Evolutionary conservation across 768 basidiomycete genomes (phyloP), one percentile per base, ranked within the genome.

Genomic region (Ramaria sp.): DNA sequence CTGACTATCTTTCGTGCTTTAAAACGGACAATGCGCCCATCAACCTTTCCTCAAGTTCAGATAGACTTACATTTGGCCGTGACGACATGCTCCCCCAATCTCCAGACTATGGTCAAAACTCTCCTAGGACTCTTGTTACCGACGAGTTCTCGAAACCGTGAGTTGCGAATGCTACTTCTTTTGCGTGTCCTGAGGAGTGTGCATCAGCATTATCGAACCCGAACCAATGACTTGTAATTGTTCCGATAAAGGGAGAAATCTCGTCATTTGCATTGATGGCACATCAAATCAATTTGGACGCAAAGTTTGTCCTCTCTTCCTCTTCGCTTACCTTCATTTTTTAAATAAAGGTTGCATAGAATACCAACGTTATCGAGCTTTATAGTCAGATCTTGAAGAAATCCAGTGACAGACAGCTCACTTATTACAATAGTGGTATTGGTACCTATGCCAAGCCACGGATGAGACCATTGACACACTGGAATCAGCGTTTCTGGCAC

Each of bases 351-450:
- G 2, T 34, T 32, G 20, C 13, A 20, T 52, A 68, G 67, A 67
- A 65, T 36, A 66, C 65, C 1, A 67, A 68, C 48, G 65, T 67
- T 25, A 53, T 68, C 45, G 66, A 68, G 43, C 50, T 67, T 0
- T 65, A 64, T 42, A 58, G 55, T 54, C 59, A 58, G 1, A 48
- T 68, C 13, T 30, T 57, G 24, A 68, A 68, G 50, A 42, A 51
- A n/a, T 53, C 41, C 8, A 42, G 53, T 25, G 59, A 64, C 3
- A 48, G 52, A 0, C 66, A 68, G 42, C 57, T 60, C 24, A 64
- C 63, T 0, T 68, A 61, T 58, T 68, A 68, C 60, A 64, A 63
- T 37, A 68, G 67, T 20, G 66, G 67, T 3, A 67, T 66, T 27
- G 66, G 67, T 0, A 66, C 67, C 1, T 64, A 65, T 27, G 63